phyloP scores from a whole-genome alignment of 1,284 basidiomycete species.

The Ustilago shanxiensis region DNA sequence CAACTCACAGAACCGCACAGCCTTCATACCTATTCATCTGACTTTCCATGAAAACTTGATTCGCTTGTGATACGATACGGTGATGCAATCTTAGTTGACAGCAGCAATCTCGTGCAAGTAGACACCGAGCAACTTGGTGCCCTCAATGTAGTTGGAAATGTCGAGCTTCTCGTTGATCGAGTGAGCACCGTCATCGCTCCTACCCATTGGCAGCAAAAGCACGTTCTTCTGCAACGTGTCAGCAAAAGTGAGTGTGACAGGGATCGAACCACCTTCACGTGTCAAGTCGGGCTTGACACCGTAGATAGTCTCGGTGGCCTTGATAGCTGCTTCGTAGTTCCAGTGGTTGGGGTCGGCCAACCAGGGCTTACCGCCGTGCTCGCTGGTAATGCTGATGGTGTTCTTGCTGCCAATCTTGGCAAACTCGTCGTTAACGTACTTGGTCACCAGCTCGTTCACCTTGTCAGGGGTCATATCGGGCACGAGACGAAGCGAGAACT shows the following conservation, averaged over 20 bases:
- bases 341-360: constrained; percentile 77
- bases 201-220: constrained; percentile 88
- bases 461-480: constrained; percentile 82
- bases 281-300: constrained; percentile 86
- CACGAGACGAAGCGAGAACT: constrained; percentile 74
- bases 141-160: constrained; percentile 90
- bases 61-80: background rate
- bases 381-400: constrained; percentile 59
- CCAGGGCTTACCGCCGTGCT: constrained; percentile 69
- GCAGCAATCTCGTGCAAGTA: constrained; percentile 84
- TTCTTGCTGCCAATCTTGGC: constrained; percentile 68
- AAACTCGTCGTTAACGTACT: constrained; percentile 65
- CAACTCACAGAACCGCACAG: no score
- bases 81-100: constrained; percentile 7
- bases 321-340: constrained; percentile 92
- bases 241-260: constrained; percentile 94
- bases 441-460: constrained; percentile 62
- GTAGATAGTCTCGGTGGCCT: constrained; percentile 85
- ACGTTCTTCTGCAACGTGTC: constrained; percentile 76
- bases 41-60: no score
- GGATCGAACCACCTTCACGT: constrained; percentile 95
- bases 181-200: constrained; percentile 83
- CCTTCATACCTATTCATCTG: background rate
- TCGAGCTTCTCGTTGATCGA: constrained; percentile 96
- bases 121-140: constrained; percentile 78